A percentile compares a stretch with the other conserved stretches of the same genome.
Evolutionary conservation across 352 stramenopile species (phyloP).

Genomic region (Peronospora tabacina): DNA sequence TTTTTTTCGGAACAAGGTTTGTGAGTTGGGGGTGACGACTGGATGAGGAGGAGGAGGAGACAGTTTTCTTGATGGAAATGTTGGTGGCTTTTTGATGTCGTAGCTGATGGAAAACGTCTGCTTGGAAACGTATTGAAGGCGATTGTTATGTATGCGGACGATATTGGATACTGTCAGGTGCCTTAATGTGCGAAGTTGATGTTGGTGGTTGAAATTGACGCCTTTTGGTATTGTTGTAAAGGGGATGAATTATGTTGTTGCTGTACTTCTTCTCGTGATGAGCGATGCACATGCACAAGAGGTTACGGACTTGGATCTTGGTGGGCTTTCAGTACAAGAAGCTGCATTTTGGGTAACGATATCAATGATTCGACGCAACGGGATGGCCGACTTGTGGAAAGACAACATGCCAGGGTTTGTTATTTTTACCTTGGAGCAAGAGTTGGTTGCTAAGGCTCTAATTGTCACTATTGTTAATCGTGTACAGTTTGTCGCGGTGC

Average conservation of each 20-base stretch:
- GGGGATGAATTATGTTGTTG: constrained; percentile 85
- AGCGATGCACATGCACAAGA: constrained; percentile 22
- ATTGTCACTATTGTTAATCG: not conserved
- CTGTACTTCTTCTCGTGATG: constrained; percentile 44
- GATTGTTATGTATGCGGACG: constrained; percentile 35
- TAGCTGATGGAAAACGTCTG: constrained; percentile 45
- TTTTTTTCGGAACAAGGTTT: constrained; percentile 45
- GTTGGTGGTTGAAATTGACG: not conserved
- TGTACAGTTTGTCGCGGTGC: constrained; percentile 44
- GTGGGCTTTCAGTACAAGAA: constrained; percentile 36
- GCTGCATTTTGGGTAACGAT: constrained; percentile 53
- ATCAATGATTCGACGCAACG: constrained; percentile 42
- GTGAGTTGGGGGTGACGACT: not conserved
- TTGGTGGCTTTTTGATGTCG: constrained; percentile 4
- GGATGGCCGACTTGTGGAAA: constrained; percentile 63
- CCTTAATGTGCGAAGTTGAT: not conserved
- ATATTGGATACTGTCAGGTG: constrained; percentile 78
- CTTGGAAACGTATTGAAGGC: constrained; percentile 75
- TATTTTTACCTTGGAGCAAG: not conserved
- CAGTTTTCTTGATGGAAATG: constrained; percentile 1
- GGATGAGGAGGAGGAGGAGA: not conserved
- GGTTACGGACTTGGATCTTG: constrained; percentile 2
- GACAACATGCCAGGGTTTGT: constrained; percentile 69
- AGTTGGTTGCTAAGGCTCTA: not conserved
- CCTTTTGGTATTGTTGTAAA: constrained; percentile 13